Percentiles rank a stretch among this genome's conserved stretches.
phyloP scores from a whole-genome alignment of 2,329 filamentous ascomycete genomes.

The Calcarisporium arbuscula region DNA sequence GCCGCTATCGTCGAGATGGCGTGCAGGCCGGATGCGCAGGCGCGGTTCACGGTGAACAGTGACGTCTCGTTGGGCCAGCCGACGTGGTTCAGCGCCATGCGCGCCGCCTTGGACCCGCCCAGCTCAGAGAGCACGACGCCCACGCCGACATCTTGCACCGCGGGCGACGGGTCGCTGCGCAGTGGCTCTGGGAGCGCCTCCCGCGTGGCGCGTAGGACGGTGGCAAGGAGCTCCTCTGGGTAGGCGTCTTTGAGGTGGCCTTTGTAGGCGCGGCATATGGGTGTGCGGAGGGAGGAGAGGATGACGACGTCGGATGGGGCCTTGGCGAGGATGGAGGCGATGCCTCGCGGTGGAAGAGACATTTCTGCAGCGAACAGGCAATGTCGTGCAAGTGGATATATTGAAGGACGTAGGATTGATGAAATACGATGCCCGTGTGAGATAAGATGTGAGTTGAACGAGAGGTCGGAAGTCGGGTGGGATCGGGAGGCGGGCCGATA shows the following conservation, averaged over 20 bases:
- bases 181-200: slow-evolving; percentile 64
- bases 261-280: slow-evolving; percentile 76
- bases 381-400: no score
- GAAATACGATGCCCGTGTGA: no score
- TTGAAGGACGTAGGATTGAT: no score
- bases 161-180: slow-evolving; percentile 59
- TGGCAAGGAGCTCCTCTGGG: slow-evolving; percentile 78
- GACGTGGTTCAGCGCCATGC: slow-evolving; percentile 84
- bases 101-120: slow-evolving; percentile 81
- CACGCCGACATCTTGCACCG: slow-evolving; percentile 72
- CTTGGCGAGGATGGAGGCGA: slow-evolving; percentile 72
- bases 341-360: slow-evolving; percentile 38
- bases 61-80: slow-evolving; percentile 67
- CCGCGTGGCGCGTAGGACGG: slow-evolving; percentile 41
- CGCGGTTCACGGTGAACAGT: slow-evolving; percentile 84
- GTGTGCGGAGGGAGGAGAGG: slow-evolving; percentile 83
- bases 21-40: slow-evolving; percentile 73
- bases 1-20: slow-evolving; percentile 70
- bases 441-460: no score
- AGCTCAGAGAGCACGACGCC: slow-evolving; percentile 89
- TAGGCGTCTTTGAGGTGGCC: slow-evolving; percentile 82
- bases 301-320: slow-evolving; percentile 78
- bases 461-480: no score
- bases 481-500: no score
- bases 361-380: no score